Conservation (phyloP, 352 stramenopile species). For the Lagenidium sp. region DNA sequence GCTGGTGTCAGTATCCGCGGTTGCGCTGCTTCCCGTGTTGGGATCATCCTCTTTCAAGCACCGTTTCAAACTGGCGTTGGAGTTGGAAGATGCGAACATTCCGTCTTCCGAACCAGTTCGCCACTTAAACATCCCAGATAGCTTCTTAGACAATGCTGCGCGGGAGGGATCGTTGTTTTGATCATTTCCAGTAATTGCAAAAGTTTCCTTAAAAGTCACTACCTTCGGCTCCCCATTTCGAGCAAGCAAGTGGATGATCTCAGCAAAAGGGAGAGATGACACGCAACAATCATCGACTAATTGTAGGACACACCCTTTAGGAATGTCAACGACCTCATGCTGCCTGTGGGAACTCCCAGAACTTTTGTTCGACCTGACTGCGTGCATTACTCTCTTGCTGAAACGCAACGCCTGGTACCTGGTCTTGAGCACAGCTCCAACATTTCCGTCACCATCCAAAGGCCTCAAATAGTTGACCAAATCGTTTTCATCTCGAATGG, state of each 20-base stretch:
- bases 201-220: slow-evolving; percentile 51
- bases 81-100: not conserved
- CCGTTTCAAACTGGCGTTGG: not conserved
- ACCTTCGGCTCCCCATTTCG: slow-evolving; percentile 30
- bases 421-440: slow-evolving; percentile 41
- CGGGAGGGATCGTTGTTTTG: slow-evolving; percentile 5
- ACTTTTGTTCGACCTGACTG: slow-evolving; percentile 1
- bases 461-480: slow-evolving; percentile 31
- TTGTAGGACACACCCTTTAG: slow-evolving; percentile 49
- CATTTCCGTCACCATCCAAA: slow-evolving; percentile 30
- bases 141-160: slow-evolving; percentile 26
- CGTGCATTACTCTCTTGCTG: too few species aligned
- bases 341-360: too few species aligned
- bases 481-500: slow-evolving; percentile 35
- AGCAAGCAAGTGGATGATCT: slow-evolving; percentile 50
- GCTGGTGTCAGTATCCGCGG: too few species aligned
- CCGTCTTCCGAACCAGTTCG: slow-evolving; percentile 19
- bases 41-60: too few species aligned
- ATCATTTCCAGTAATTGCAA: slow-evolving; percentile 24
- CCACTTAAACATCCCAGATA: slow-evolving; percentile 46
- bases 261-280: slow-evolving; percentile 36
- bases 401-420: slow-evolving; percentile 36
- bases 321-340: slow-evolving; percentile 34
- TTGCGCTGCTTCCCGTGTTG: too few species aligned
- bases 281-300: slow-evolving; percentile 59